Percentiles rank a stretch among this genome's conserved stretches.
Evolutionary conservation across 495 filamentous ascomycete genomes (phyloP).

Genomic region (Penicillium egyptiacum): DNA sequence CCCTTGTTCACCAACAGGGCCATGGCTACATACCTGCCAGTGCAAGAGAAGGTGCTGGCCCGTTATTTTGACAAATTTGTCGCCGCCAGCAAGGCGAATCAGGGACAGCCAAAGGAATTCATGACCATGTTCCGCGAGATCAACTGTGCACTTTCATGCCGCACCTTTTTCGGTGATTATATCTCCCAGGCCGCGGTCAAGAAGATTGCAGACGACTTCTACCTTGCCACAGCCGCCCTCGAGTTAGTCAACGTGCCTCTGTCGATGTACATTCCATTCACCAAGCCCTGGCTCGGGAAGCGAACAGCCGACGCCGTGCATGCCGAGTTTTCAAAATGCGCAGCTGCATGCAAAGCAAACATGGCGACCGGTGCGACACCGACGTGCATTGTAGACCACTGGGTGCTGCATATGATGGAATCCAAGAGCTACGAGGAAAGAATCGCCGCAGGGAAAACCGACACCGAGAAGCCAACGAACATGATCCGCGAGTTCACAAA

Average conservation of each 20-base stretch:
- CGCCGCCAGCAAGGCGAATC: slow-evolving; percentile 58
- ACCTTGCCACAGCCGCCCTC: slow-evolving; percentile 85
- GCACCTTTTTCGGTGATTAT: slow-evolving; percentile 50
- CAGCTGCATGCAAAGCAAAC: slow-evolving; percentile 79
- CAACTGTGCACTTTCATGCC: slow-evolving; percentile 85
- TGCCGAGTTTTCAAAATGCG: slow-evolving; percentile 79
- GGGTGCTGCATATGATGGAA: slow-evolving; percentile 81
- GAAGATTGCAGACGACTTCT: slow-evolving; percentile 93
- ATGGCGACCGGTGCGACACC: slow-evolving; percentile 80
- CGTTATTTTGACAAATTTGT: slow-evolving; percentile 77
- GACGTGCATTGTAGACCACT: slow-evolving; percentile 87
- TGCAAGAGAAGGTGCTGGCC: slow-evolving; percentile 81
- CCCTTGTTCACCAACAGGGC: slow-evolving; percentile 86
- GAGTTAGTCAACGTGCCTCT: slow-evolving; percentile 92
- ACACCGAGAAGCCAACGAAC: slow-evolving; percentile 69
- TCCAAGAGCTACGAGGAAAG: slow-evolving; percentile 67
- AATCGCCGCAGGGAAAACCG: slow-evolving; percentile 63
- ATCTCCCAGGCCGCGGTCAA: slow-evolving; percentile 62
- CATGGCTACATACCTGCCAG: slow-evolving; percentile 80
- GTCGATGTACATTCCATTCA: slow-evolving; percentile 85
- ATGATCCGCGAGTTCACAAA: slow-evolving; percentile 82
- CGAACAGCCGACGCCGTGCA: slow-evolving; percentile 83
- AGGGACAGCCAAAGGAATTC: slow-evolving; percentile 67
- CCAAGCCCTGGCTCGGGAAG: slow-evolving; percentile 90
- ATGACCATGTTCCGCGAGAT: slow-evolving; percentile 88